Conservation (phyloP, 139 green algal genomes). For the Picocystis salinarum region DNA sequence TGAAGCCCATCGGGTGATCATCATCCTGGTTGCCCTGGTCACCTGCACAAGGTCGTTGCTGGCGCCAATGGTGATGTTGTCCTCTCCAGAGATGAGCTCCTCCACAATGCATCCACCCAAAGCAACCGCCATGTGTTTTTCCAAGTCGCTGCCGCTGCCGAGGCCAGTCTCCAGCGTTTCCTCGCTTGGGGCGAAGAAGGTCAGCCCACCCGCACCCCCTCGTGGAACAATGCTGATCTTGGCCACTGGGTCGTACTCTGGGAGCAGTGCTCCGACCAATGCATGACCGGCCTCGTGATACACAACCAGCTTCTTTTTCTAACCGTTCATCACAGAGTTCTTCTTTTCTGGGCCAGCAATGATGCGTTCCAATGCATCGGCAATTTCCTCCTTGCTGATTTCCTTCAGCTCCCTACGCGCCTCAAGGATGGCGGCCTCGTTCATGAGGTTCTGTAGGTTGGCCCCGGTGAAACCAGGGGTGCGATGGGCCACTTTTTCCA, state of each 20-base stretch:
- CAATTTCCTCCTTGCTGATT: constrained; percentile 5
- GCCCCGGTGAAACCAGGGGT: constrained; percentile 14
- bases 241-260: constrained; percentile 3
- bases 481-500: constrained; percentile 2
- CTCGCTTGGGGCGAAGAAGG: constrained; percentile 4
- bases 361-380: constrained; percentile 2
- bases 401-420: constrained; percentile 2
- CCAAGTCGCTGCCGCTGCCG: neutral
- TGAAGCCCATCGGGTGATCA: constrained; percentile 87
- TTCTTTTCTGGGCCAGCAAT: constrained; percentile 4
- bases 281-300: constrained; percentile 4
- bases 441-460: constrained; percentile 4
- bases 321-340: neutral
- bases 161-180: constrained; percentile 3
- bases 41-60: constrained; percentile 80
- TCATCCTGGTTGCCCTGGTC: constrained; percentile 36
- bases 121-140: constrained; percentile 69
- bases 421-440: constrained; percentile 3
- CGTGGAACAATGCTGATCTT: constrained; percentile 5
- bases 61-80: constrained; percentile 91
- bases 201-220: neutral
- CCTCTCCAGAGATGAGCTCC: constrained; percentile 94
- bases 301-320: constrained; percentile 3
- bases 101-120: constrained; percentile 88
- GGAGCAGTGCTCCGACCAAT: neutral